phyloP scores from a whole-genome alignment of 768 basidiomycete genomes.

The Rhizopogon vulgaris region DNA sequence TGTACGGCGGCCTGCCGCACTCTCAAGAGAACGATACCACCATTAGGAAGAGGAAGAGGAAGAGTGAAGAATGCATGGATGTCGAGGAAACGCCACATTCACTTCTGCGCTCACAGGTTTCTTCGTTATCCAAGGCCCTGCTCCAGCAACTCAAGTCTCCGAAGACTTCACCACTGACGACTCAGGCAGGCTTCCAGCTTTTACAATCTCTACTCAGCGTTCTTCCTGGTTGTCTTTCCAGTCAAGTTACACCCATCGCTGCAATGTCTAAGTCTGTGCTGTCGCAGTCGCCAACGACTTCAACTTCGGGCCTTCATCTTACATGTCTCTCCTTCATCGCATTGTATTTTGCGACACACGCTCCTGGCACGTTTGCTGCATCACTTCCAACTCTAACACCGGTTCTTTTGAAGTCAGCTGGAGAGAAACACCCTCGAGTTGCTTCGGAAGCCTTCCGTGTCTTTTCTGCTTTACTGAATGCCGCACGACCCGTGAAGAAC shows the following conservation, averaged over 20 bases:
- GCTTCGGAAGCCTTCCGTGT: slow-evolving; percentile 84
- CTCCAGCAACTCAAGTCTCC: slow-evolving; percentile 80
- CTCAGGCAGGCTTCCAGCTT: slow-evolving; percentile 83
- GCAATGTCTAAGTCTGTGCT: slow-evolving; percentile 60
- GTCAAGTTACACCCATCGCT: slow-evolving; percentile 58
- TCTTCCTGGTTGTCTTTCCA: slow-evolving; percentile 76
- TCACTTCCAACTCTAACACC: slow-evolving; percentile 67
- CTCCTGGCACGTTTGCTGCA: slow-evolving; percentile 49
- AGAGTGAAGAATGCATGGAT: slow-evolving; percentile 67
- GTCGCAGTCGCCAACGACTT: slow-evolving; percentile 62
- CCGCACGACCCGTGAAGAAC: slow-evolving; percentile 62
- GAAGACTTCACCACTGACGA: slow-evolving; percentile 69
- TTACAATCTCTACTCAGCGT: slow-evolving; percentile 72
- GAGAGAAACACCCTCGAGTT: slow-evolving; percentile 84
- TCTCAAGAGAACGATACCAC: slow-evolving; percentile 41
- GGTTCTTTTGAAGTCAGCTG: slow-evolving; percentile 65
- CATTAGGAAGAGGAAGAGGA: slow-evolving; percentile 68
- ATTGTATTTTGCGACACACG: slow-evolving; percentile 68
- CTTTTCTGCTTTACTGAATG: slow-evolving; percentile 75
- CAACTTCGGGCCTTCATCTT: slow-evolving; percentile 77
- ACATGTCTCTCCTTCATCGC: slow-evolving; percentile 82
- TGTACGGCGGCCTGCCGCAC: slow-evolving; percentile 66
- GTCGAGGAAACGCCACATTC: slow-evolving; percentile 68
- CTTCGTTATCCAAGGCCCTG: slow-evolving; percentile 71
- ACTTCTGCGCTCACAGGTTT: slow-evolving; percentile 71